phyloP scores from a whole-genome alignment of 345 rosid genomes.

The Pugionium dolabratum region DNA sequence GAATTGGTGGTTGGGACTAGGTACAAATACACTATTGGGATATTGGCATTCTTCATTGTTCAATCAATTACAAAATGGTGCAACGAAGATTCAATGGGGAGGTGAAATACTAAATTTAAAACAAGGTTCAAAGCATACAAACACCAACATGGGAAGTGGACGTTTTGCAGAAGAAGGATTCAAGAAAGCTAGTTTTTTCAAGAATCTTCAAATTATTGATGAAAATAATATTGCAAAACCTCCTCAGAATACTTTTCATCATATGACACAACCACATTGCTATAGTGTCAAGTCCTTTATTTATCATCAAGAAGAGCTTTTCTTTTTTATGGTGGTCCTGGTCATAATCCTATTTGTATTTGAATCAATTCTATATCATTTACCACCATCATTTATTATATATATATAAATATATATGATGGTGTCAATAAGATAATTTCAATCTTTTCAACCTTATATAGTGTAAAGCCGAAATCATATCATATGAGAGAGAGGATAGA shows the following conservation, averaged over 20 bases:
- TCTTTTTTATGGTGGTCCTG: slow-evolving; percentile 58
- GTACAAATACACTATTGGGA: slow-evolving; percentile 29
- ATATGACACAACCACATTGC: slow-evolving; percentile 45
- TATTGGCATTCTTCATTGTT: slow-evolving; percentile 50
- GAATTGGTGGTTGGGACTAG: slow-evolving; percentile 49
- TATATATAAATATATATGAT: too few relatives aligned
- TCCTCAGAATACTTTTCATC: slow-evolving; percentile 33
- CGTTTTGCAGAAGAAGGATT: slow-evolving; percentile 45
- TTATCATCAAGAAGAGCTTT: slow-evolving; percentile 44
- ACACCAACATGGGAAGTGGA: slow-evolving; percentile 54
- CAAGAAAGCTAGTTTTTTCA: slow-evolving; percentile 41
- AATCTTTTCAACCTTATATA: too few relatives aligned
- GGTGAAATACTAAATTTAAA: slow-evolving; percentile 43
- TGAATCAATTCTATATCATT: too few relatives aligned
- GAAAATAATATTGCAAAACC: background rate
- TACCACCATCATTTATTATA: too few relatives aligned
- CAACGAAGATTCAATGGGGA: slow-evolving; percentile 41
- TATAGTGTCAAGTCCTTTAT: slow-evolving; percentile 44
- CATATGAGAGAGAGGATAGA: too few relatives aligned
- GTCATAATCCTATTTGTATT: slow-evolving; percentile 46
- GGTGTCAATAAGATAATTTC: too few relatives aligned
- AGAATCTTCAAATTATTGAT: slow-evolving; percentile 28
- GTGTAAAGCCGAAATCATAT: too few relatives aligned
- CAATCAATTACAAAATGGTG: slow-evolving; percentile 32
- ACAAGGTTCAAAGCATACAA: slow-evolving; percentile 28